A percentile compares a stretch with the other conserved stretches of the same genome.
Evolutionary conservation across 192 early-diverging fungal genomes (phyloP).

Genomic region (Cetraspora pellucida): DNA sequence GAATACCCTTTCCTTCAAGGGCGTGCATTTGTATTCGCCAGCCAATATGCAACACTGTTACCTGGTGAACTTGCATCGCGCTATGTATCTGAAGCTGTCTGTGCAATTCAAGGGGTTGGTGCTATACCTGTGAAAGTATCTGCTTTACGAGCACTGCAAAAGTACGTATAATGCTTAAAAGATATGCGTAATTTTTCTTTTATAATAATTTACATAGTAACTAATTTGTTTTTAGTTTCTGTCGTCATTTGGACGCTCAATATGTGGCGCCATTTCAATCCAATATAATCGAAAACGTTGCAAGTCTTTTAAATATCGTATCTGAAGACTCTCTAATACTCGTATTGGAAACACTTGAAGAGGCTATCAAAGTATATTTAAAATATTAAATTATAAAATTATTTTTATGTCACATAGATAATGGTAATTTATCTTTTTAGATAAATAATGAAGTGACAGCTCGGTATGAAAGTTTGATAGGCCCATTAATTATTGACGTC

Average conservation of each 20-base stretch:
- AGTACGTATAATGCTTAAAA: conserved; percentile 41
- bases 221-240: conserved; percentile 41
- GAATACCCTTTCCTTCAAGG: conserved; percentile 85
- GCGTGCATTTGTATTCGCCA: conserved; percentile 86
- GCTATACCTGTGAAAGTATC: conserved; percentile 71
- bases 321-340: conserved; percentile 69
- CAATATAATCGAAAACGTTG: conserved; percentile 63
- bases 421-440: conserved; percentile 33
- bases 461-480: conserved; percentile 69
- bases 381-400: not conserved
- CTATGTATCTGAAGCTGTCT: conserved; percentile 78
- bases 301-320: conserved; percentile 57
- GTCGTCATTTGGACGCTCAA: conserved; percentile 53
- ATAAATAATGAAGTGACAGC: conserved; percentile 74
- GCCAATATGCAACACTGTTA: conserved; percentile 73
- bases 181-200: conserved; percentile 4
- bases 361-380: conserved; percentile 59
- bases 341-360: conserved; percentile 66
- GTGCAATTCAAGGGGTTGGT: conserved; percentile 58
- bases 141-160: conserved; percentile 68
- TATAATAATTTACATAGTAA: not conserved
- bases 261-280: conserved; percentile 58
- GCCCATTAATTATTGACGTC: conserved; percentile 72
- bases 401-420: not conserved
- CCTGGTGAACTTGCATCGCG: conserved; percentile 66